phyloP scores from a whole-genome alignment of 2,329 filamentous ascomycete species.

The Pseudogymnoascus sp. region DNA sequence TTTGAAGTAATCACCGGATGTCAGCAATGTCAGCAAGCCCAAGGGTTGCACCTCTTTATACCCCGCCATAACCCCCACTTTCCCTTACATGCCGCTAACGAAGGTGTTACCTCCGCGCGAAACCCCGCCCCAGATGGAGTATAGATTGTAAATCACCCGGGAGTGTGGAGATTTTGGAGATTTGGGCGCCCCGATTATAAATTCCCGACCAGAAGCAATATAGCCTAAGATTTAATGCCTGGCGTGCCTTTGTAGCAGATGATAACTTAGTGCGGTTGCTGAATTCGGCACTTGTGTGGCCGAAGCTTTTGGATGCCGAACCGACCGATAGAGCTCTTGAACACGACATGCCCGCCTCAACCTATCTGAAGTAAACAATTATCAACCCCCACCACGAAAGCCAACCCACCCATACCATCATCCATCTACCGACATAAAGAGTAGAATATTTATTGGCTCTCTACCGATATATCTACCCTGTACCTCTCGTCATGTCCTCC shows the following conservation, averaged over 20 bases:
- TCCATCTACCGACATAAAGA: background rate
- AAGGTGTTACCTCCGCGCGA: background rate
- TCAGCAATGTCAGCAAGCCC: background rate
- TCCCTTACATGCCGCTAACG: background rate
- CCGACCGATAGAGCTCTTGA: background rate
- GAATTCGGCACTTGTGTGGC: slow-evolving; percentile 1
- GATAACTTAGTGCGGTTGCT: background rate
- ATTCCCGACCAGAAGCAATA: background rate
- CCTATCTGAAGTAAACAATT: background rate
- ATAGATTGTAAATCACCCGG: background rate
- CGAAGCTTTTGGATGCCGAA: background rate
- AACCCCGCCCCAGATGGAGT: background rate
- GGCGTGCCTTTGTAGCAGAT: background rate
- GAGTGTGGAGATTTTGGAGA: background rate
- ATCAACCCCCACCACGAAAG: background rate
- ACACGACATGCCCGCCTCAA: background rate
- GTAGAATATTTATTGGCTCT: background rate
- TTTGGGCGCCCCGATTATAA: background rate
- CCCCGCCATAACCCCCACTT: slow-evolving; percentile 8
- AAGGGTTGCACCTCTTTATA: slow-evolving; percentile 6
- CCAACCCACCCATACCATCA: background rate
- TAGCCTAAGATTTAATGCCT: background rate
- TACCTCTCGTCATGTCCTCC: slow-evolving; percentile 46
- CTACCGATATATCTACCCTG: background rate
- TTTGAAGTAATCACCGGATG: background rate